These are phyloP conservation scores for Fraxinus xanthoxyloides DNA, from an alignment of 305 asterid species.

Conservation along the genomic window DNA sequence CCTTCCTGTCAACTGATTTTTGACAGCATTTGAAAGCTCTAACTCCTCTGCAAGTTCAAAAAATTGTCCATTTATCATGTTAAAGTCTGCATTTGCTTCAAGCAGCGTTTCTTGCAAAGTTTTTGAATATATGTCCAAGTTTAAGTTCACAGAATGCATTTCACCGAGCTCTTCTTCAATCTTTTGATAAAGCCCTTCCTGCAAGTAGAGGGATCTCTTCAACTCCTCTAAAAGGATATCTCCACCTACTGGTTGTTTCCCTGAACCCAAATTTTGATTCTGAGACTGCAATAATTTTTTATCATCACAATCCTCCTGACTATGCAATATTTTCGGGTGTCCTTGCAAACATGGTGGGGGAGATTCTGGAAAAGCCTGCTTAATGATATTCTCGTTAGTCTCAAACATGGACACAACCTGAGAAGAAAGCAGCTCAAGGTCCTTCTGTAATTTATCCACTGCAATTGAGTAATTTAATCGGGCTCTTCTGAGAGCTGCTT, in stretches of 20 bases:
- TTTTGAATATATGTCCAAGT: slow-evolving; percentile 77
- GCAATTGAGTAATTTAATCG: slow-evolving; percentile 94
- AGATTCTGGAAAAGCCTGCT: slow-evolving; percentile 70
- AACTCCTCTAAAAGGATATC: slow-evolving; percentile 79
- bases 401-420: slow-evolving; percentile 93
- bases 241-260: slow-evolving; percentile 58
- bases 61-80: slow-evolving; percentile 37
- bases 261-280: slow-evolving; percentile 38
- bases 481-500: slow-evolving; percentile 85
- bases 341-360: slow-evolving; percentile 31
- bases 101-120: slow-evolving; percentile 54
- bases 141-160: slow-evolving; percentile 65
- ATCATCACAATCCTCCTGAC: slow-evolving; percentile 39
- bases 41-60: slow-evolving; percentile 58
- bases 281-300: slow-evolving; percentile 26
- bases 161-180: slow-evolving; percentile 81
- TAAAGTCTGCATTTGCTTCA: slow-evolving; percentile 52
- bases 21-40: slow-evolving; percentile 56
- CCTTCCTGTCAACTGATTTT: slow-evolving; percentile 52
- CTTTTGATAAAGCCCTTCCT: slow-evolving; percentile 76
- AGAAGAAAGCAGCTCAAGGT: slow-evolving; percentile 88
- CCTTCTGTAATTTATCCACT: slow-evolving; percentile 89
- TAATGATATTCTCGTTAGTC: slow-evolving; percentile 79
- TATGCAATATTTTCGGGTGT: slow-evolving; percentile 24
- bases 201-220: slow-evolving; percentile 70